Base-by-base conservation (phyloP, 2,329 filamentous ascomycete genomes). In the Trichoderma koningiopsis region DNA sequence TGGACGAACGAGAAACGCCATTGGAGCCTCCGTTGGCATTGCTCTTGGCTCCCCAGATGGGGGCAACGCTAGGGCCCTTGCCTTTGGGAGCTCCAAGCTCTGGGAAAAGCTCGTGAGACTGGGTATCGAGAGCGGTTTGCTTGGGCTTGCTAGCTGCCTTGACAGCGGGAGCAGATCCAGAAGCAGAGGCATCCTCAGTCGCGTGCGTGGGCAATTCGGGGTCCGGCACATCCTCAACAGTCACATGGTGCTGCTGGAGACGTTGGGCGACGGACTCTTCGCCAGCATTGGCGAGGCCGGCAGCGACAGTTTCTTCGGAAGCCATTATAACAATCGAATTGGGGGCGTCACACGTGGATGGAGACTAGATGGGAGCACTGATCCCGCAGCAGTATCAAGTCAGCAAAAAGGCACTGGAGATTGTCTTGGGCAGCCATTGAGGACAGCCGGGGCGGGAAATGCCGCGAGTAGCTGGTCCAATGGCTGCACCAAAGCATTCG, bases 31-130 rank as follows among this genome's bases (percentile, higher is more conserved):
- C 89, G 77, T 89, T 90, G 71, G 82, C 71, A 72, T 81, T 82
- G 71, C 81, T 89, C 81, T 91, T 92, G 43, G 87, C 88, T 72
- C 91, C 91, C 94, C 95, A 97, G 74, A 92, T 89, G 57, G 91
- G 89, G 58, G 90, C 85, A 70, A 89, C 86, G 73, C 88, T 87
- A 69, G 89, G 85, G 72, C 89, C 83, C 81, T 94, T 94, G 65
- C 89, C 84, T 80, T 89, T 89, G 69, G 85, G 80, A 27, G 83
- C 87, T 72, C 94, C 95, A 58, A 99, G 88, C 74, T 94, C 90
- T n/a, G 96, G 96, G 86, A 99, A 99, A 70, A 92, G 84, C 81
- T 98, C 94, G 77, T 96, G 92, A 22, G 93, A 97, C 76, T 92
- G 87, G 24, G 93, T 94, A 80, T 98, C 93, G 71, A 97, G 83